phyloP scores from a whole-genome alignment of 345 rosid species.

The Turritis glabra region DNA sequence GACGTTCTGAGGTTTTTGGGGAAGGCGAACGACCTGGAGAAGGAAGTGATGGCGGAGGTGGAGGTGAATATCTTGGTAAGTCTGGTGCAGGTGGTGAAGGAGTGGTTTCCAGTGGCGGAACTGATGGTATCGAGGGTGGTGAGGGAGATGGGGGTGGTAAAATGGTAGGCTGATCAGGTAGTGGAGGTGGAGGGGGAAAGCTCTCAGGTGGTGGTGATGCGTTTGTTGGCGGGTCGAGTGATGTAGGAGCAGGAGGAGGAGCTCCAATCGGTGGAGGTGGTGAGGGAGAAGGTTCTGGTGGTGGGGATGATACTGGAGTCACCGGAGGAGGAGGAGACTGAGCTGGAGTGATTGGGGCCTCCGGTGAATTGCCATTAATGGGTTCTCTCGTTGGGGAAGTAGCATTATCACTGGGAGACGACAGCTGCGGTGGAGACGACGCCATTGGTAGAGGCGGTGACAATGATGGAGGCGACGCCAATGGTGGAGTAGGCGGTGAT shows the following conservation, averaged over 20 bases:
- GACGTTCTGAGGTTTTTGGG: constrained; percentile 30
- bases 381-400: constrained; percentile 36
- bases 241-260: constrained; percentile 37
- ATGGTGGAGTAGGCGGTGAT: constrained; percentile 41
- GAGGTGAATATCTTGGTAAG: constrained; percentile 21
- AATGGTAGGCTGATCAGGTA: constrained; percentile 23
- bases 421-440: background rate
- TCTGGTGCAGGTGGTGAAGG: constrained; percentile 29
- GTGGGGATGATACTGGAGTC: constrained; percentile 40
- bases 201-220: constrained; percentile 28
- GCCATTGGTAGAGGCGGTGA: constrained; percentile 22
- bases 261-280: constrained; percentile 35
- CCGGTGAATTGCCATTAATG: constrained; percentile 23
- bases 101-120: background rate
- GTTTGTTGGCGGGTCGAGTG: constrained; percentile 15
- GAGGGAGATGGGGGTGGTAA: constrained; percentile 9
- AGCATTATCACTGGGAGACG: constrained; percentile 25
- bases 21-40: constrained; percentile 42
- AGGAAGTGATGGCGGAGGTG: constrained; percentile 28
- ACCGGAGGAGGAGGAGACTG: constrained; percentile 31
- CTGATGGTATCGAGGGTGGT: background rate
- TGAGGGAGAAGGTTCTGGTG: constrained; percentile 31
- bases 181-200: constrained; percentile 37
- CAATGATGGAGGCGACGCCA: constrained; percentile 22
- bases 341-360: constrained; percentile 28